These are phyloP conservation scores for Fusarium armeniacum DNA, from an alignment of 2,329 filamentous ascomycete species.

Conservation along the genomic window DNA sequence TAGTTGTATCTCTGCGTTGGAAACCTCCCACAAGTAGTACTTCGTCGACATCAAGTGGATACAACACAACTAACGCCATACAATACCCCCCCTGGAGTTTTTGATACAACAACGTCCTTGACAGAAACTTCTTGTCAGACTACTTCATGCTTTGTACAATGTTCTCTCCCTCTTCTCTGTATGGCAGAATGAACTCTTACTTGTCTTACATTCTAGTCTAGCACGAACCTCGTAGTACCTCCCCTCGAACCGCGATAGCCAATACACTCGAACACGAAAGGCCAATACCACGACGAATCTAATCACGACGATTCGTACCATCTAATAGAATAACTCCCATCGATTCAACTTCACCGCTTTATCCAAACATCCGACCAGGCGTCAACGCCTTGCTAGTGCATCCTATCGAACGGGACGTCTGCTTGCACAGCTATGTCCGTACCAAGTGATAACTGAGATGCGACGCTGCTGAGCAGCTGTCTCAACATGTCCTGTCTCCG, in stretches of 20 bases:
- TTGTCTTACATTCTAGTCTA: background rate
- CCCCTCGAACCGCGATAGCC: background rate
- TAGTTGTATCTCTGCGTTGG: background rate
- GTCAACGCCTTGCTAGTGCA: fast-evolving
- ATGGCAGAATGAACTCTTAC: fast-evolving
- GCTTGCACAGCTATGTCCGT: too few species aligned
- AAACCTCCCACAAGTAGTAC: background rate
- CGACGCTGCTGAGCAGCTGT: background rate
- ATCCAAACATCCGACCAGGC: background rate
- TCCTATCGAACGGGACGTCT: background rate
- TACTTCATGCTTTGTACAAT: background rate
- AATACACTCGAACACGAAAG: background rate
- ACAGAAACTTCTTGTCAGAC: background rate
- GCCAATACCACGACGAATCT: too few species aligned
- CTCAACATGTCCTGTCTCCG: too few species aligned
- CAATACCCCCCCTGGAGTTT: background rate
- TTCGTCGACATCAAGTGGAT: background rate
- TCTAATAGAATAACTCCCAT: fast-evolving
- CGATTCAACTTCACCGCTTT: background rate
- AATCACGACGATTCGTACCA: background rate
- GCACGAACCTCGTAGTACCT: too few species aligned
- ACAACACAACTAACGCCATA: background rate
- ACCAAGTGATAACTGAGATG: too few species aligned
- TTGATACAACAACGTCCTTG: background rate
- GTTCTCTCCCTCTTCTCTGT: too few species aligned